Evolutionary conservation across 2,329 filamentous ascomycete species (phyloP), one percentile per base, ranked within the genome.

Genomic region (Phyllosticta citribraziliensis): DNA sequence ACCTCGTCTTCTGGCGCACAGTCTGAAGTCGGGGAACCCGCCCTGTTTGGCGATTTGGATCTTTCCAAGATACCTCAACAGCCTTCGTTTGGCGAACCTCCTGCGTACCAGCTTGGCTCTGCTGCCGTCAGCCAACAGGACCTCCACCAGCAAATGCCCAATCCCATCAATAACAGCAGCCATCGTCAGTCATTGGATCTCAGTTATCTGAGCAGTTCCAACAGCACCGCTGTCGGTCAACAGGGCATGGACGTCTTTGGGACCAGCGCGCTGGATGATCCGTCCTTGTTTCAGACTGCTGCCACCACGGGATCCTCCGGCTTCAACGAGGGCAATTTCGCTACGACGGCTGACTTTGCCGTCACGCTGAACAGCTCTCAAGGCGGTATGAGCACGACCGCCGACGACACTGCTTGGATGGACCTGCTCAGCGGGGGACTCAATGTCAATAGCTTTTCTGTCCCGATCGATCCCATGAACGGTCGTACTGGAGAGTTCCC

Each of bases 11-110:
- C 74, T 22, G 64, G 63, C n/a, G 67, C 70, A 19, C 74, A 75
- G 47, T 75, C 74, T 14, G 74, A 76, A 56, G 68, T 73, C 56
- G 74, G 72, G 35, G 74, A 75, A 24, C 66, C 69, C 19, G 64
- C 65, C 11, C 63, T 69, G 12, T 71, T 73, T 47, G 68, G 67
- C 53, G 71, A 74, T 35, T n/a, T 73, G 62, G 73, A 74, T 22
- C 66, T 68, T 54, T 57, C 52, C 63, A 71, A 67, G 30, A 60
- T 65, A 47, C 66, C 71, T 11, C 69, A 57, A 51, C 52, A 67
- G 25, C 70, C 72, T 27, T 63, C 69, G 19, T 61, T 57, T 55
- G 40, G 51, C 24, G 58, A 63, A 27, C 69, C 67, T 47, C 71
- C 70, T 47, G 69, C 70, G 51, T 72, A 71, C 63, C 71, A 69